Base-by-base conservation (phyloP, 169 alveolate genomes). In the Theileria parva region DNA sequence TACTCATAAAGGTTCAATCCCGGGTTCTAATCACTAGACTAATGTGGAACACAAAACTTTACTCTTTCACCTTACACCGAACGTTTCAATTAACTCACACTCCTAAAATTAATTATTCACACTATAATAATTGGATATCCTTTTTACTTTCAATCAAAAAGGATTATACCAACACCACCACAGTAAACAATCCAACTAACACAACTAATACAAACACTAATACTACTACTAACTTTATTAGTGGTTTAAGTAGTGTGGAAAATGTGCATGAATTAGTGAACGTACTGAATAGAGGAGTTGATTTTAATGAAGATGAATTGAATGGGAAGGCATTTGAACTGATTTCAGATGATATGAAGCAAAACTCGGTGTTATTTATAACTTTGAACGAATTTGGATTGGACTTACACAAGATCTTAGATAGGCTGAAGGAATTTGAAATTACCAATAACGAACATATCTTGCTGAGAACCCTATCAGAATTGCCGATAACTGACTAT, bases 371-470 rank as follows among this genome's bases (percentile, higher is more conserved):
- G 74, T 50, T 83, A 21, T 51, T 61, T 9, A 19, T 83, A 17
- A 76, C 79, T 21, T 65, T 83, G 73, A 71, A 77, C 34, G 39
- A 69, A 51, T 66, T 83, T 61, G 78, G 78, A 23, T 48, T 81
- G 11, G 53, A 83, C 19, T 66, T 55, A 12, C 11, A 57, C 11
- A 37, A 17, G 27, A 34, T 83, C 17, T 25, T 83, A 44, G 69
- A 53, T 13, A 39, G 37, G 64, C 53, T 83, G 55, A 63, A 21
- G 25, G 71, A 7, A 4, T 5, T 63, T 27, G 71, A 63, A 23
- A 27, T 23, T 17, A 63, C 39, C 4, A 63, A 63, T 21, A 63
- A 63, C 44, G 71, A 63, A 27, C 59, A 83, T 27, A 44, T 83
- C 21, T 21, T 76, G 13, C 53, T 67, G 32, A 59, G 89, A 12